These are phyloP conservation scores for Tephrocybe sp. DNA, from an alignment of 768 basidiomycete genomes.

Conservation along the genomic window DNA sequence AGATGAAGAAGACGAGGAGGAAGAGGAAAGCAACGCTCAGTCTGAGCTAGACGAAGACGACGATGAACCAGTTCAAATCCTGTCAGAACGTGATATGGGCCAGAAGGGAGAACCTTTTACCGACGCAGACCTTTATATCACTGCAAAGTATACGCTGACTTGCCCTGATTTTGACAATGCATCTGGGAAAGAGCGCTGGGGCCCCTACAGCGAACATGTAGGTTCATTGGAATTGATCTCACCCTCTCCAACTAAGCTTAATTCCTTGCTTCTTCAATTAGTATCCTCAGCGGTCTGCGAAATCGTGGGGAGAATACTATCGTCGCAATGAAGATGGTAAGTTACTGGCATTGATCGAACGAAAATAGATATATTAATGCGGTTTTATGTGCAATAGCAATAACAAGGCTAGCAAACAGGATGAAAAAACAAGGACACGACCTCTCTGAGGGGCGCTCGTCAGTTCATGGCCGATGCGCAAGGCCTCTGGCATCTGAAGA, in stretches of 20 bases:
- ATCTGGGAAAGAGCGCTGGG: constrained; percentile 49
- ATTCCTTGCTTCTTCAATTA: constrained; percentile 19
- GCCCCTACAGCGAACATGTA: constrained; percentile 49
- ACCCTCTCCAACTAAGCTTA: not conserved
- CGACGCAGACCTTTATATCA: constrained; percentile 58
- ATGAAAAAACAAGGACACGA: constrained; percentile 28
- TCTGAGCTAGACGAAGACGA: constrained; percentile 28
- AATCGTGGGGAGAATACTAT: constrained; percentile 63
- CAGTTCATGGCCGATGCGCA: constrained; percentile 25
- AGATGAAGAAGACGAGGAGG: constrained; percentile 27
- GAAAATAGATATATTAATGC: not conserved
- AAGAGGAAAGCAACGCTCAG: constrained; percentile 19
- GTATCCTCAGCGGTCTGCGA: constrained; percentile 52
- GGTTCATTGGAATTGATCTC: constrained; percentile 11
- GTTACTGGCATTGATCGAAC: not conserved
- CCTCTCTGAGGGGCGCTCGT: constrained; percentile 14
- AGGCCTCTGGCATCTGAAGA: constrained; percentile 27
- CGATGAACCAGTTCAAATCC: constrained; percentile 29
- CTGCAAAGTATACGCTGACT: constrained; percentile 57
- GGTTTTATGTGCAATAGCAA: not conserved
- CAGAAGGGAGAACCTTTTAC: constrained; percentile 45
- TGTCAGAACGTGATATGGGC: constrained; percentile 52
- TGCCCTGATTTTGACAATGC: constrained; percentile 42
- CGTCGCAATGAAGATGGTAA: constrained; percentile 49
- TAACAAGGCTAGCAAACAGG: constrained; percentile 33